phyloP scores from a whole-genome alignment of 306 rosid species.

The Ochetophila trinervis region DNA sequence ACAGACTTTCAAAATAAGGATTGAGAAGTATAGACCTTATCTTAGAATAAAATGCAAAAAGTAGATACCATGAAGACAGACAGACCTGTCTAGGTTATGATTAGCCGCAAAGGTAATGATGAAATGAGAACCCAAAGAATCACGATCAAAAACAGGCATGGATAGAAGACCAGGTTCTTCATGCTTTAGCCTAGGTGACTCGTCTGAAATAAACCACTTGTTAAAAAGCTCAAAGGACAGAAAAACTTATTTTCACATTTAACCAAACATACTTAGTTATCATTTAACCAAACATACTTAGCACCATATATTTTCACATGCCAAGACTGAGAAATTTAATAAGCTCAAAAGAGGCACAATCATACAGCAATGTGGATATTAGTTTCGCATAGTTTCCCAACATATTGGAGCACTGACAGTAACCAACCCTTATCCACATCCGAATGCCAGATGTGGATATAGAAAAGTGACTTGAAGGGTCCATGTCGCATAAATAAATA shows the following conservation, averaged over 20 bases:
- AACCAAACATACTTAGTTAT: background rate
- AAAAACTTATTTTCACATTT: background rate
- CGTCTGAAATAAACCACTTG: constrained; percentile 52
- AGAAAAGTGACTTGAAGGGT: no score
- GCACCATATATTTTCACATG: background rate
- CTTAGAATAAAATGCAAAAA: background rate
- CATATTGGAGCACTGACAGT: no score
- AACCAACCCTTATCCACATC: no score
- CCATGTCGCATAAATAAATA: background rate
- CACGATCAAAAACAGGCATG: constrained; percentile 76
- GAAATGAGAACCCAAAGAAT: constrained; percentile 84
- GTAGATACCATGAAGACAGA: background rate
- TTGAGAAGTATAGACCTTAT: background rate
- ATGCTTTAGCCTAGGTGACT: constrained; percentile 74
- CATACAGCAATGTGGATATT: background rate
- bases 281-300: background rate
- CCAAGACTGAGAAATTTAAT: background rate
- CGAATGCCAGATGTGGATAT: no score
- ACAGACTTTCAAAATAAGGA: background rate
- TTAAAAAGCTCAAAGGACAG: background rate
- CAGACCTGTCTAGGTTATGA: constrained; percentile 81
- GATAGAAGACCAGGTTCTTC: constrained; percentile 74
- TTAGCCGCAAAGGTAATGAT: constrained; percentile 71
- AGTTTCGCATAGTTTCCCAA: no score
- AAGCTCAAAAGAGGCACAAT: background rate